Percentiles rank a stretch among this genome's conserved stretches.
phyloP scores from a whole-genome alignment of 2,329 filamentous ascomycete species.

The Colletotrichum lupini region DNA sequence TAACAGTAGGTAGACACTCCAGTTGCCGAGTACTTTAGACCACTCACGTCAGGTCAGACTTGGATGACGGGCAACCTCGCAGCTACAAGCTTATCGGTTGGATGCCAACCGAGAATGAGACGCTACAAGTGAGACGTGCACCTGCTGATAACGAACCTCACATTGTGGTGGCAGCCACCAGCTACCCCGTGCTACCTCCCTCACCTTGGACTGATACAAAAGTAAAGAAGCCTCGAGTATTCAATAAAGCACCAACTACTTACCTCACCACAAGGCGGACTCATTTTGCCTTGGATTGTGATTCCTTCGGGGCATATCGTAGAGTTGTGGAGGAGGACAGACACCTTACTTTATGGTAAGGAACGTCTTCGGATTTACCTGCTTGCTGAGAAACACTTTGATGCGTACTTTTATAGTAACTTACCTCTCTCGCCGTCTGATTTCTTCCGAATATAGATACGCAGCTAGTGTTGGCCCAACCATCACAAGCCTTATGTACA shows the following conservation, averaged over 20 bases:
- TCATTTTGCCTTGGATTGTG: too few species aligned
- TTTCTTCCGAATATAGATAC: not conserved
- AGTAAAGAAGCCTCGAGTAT: not conserved
- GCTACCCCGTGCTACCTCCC: not conserved
- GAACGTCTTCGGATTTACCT: too few species aligned
- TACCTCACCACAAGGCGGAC: not conserved
- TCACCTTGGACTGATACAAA: not conserved
- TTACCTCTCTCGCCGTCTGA: not conserved
- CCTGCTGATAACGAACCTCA: conserved; percentile 1
- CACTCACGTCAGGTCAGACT: not conserved
- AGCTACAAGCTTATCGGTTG: not conserved
- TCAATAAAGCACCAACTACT: not conserved
- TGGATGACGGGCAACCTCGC: not conserved
- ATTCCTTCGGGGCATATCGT: not conserved
- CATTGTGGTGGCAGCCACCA: not conserved
- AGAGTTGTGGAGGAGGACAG: not conserved
- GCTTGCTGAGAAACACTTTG: not conserved
- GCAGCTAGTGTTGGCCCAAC: not conserved
- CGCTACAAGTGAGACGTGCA: not conserved
- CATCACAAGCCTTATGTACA: not conserved
- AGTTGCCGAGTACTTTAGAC: not conserved
- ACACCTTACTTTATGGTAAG: too few species aligned
- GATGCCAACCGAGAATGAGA: not conserved
- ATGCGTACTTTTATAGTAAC: not conserved
- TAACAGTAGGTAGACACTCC: too few species aligned